These are phyloP conservation scores for Syzygium aqueum DNA, from an alignment of 345 rosid species.

Conservation along the genomic window DNA sequence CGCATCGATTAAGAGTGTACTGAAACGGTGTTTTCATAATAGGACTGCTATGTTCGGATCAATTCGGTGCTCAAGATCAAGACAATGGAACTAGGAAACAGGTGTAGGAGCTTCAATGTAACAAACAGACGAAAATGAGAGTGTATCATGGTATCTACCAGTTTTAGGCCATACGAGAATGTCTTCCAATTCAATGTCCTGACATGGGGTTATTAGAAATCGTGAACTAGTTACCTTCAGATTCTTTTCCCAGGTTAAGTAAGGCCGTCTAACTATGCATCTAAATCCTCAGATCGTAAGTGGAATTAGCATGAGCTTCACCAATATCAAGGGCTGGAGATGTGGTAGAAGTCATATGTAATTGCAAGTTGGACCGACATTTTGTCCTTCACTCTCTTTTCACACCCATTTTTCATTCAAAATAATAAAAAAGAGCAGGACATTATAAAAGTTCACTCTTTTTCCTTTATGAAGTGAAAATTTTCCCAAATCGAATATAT, in stretches of 20 bases:
- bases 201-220: background rate
- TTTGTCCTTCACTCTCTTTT: background rate
- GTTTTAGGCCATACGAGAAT: background rate
- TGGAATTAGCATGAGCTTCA: background rate
- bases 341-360: background rate
- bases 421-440: background rate
- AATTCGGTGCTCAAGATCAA: background rate
- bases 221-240: background rate
- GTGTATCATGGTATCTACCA: background rate
- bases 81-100: background rate
- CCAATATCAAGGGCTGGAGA: background rate
- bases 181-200: background rate
- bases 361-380: background rate
- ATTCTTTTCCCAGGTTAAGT: background rate
- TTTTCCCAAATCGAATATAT: background rate
- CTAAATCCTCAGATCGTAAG: background rate
- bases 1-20: conserved; percentile 46
- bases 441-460: background rate
- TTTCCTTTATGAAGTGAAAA: background rate
- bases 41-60: background rate
- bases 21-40: background rate
- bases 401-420: background rate
- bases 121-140: background rate
- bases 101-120: background rate
- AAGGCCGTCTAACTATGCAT: background rate